Percentiles rank a stretch among this genome's conserved stretches.
Evolutionary conservation across 2,329 filamentous ascomycete species (phyloP).

Genomic region (Hirsutella rhossiliensis): DNA sequence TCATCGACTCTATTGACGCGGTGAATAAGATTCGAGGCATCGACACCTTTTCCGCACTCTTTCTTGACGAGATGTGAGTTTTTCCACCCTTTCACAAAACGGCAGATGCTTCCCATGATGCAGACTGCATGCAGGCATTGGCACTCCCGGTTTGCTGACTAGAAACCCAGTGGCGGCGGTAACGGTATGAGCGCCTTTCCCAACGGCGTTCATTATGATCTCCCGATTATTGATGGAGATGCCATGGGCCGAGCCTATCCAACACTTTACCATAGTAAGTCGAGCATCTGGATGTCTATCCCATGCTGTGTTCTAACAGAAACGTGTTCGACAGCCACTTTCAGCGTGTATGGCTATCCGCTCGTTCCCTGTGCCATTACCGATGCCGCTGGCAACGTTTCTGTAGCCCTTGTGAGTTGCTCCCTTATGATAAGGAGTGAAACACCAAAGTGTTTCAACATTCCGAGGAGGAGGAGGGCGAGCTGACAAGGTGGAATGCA

Average conservation of each 20-base stretch:
- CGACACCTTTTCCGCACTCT: slow-evolving; percentile 19
- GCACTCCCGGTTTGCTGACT: neutral
- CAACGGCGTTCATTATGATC: slow-evolving; percentile 19
- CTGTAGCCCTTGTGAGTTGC: slow-evolving; percentile 17
- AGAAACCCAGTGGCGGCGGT: slow-evolving; percentile 19
- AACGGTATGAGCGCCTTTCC: slow-evolving; percentile 25
- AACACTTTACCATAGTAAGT: slow-evolving; percentile 21
- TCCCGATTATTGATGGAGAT: slow-evolving; percentile 24
- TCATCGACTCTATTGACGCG: slow-evolving; percentile 9
- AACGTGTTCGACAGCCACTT: slow-evolving; percentile 14
- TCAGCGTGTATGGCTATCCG: slow-evolving; percentile 25
- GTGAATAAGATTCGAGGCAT: slow-evolving; percentile 19
- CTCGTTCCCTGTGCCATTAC: slow-evolving; percentile 23
- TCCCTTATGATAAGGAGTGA: neutral
- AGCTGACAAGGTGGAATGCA: neutral
- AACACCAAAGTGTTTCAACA: no score
- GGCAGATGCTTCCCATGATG: no score
- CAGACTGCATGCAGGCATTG: no score
- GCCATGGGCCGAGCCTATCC: slow-evolving; percentile 26
- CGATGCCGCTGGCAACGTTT: slow-evolving; percentile 23
- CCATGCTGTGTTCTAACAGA: neutral
- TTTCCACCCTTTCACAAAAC: neutral
- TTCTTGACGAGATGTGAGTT: slow-evolving; percentile 25
- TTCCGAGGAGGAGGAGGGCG: no score
- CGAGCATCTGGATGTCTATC: neutral